Evolutionary conservation across 345 rosid species (phyloP).

Genomic region (Eucalyptus melliodora): DNA sequence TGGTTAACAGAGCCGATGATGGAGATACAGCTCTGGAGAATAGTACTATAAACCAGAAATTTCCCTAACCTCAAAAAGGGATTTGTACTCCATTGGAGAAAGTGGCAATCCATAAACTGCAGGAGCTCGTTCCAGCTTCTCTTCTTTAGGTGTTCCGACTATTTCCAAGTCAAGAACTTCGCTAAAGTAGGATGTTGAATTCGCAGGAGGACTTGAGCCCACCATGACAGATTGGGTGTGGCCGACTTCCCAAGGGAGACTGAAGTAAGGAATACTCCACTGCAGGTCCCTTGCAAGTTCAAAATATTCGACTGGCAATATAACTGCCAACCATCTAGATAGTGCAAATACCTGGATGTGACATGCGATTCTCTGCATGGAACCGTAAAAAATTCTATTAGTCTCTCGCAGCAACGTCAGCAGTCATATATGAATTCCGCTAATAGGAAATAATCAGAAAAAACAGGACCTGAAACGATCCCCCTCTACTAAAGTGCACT

Average conservation of each 20-base stretch:
- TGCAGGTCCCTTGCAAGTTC: slow-evolving; percentile 60
- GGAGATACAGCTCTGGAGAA: neutral
- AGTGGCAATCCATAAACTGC: slow-evolving; percentile 60
- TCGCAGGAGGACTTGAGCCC: slow-evolving; percentile 30
- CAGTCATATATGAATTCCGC: neutral
- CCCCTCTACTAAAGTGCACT: neutral
- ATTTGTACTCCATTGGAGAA: slow-evolving; percentile 55
- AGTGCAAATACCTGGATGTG: slow-evolving; percentile 89
- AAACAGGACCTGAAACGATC: neutral
- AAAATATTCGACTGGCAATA: slow-evolving; percentile 60
- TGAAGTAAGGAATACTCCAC: slow-evolving; percentile 87
- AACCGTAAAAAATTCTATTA: neutral
- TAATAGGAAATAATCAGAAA: neutral
- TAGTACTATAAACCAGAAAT: neutral
- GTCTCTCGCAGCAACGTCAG: neutral
- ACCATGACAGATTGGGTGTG: slow-evolving; percentile 38
- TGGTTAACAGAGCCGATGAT: neutral
- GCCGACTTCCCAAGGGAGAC: slow-evolving; percentile 79
- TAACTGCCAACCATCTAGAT: slow-evolving; percentile 68
- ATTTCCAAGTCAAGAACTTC: neutral
- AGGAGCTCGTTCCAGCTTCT: slow-evolving; percentile 17
- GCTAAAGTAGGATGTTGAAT: slow-evolving; percentile 32
- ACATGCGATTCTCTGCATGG: slow-evolving; percentile 65
- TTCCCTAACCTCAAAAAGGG: slow-evolving; percentile 60
- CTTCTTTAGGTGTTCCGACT: slow-evolving; percentile 4